Percentiles rank a stretch among this genome's conserved stretches.
These are phyloP conservation scores for Immersiella caudata DNA, from an alignment of 495 filamentous ascomycete genomes.

Conservation along the genomic window DNA sequence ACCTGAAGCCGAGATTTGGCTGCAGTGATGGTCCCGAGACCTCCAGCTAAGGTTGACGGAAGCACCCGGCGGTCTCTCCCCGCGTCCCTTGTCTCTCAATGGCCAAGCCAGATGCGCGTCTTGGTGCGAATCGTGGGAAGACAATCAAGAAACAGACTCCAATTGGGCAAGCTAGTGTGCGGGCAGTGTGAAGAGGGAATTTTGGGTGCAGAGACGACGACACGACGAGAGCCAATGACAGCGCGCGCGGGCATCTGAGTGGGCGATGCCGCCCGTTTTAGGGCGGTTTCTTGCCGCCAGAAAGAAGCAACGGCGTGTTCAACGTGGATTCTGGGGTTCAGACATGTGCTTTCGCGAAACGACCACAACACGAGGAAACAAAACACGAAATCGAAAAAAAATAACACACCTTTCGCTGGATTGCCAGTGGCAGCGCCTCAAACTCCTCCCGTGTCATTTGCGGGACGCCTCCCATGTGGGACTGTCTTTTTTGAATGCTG, in stretches of 20 bases:
- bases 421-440: conserved; percentile 58
- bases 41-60: conserved; percentile 5
- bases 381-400: conserved; percentile 17
- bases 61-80: conserved; percentile 3
- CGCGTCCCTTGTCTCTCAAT: conserved; percentile 15
- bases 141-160: conserved; percentile 17
- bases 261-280: neutral
- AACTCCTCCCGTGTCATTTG: conserved; percentile 44
- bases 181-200: conserved; percentile 30
- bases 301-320: conserved; percentile 6
- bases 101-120: conserved; percentile 13
- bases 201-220: conserved; percentile 30
- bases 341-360: conserved; percentile 8
- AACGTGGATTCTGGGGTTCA: conserved; percentile 3
- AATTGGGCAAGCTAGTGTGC: conserved; percentile 30
- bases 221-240: conserved; percentile 31
- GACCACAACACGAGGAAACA: neutral
- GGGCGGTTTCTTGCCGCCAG: conserved; percentile 23
- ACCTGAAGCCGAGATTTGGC: conserved; percentile 1
- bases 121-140: conserved; percentile 14
- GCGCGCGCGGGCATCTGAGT: neutral
- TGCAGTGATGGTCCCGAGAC: neutral
- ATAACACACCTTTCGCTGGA: conserved; percentile 58
- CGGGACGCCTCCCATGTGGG: conserved; percentile 30
- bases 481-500: conserved; percentile 31